These are phyloP conservation scores for Boletus vinaceobasis DNA, from an alignment of 768 basidiomycete genomes.

Conservation along the genomic window DNA sequence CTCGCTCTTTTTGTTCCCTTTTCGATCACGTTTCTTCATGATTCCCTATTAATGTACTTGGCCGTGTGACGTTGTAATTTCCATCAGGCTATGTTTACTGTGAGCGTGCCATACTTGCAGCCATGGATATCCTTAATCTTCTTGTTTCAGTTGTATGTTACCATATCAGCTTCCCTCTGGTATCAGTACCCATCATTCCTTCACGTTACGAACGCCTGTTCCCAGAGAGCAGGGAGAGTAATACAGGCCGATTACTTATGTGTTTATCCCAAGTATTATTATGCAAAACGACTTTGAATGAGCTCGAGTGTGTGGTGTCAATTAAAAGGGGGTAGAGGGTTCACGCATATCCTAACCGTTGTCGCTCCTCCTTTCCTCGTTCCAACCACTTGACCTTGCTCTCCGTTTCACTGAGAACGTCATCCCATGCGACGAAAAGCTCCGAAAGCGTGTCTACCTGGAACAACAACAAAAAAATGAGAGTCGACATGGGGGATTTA, in stretches of 20 bases:
- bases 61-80: conserved; percentile 22
- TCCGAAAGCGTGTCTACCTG: conserved; percentile 82
- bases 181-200: conserved; percentile 10
- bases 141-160: conserved; percentile 17
- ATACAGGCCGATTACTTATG: conserved; percentile 17
- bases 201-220: conserved; percentile 6
- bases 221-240: conserved; percentile 13
- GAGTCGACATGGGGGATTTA: not conserved
- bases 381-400: conserved; percentile 55
- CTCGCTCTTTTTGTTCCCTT: conserved; percentile 8
- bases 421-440: conserved; percentile 83
- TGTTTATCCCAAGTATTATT: conserved; percentile 17
- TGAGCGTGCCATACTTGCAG: conserved; percentile 7
- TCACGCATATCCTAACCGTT: conserved; percentile 57
- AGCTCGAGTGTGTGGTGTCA: not conserved
- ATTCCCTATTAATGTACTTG: conserved; percentile 18
- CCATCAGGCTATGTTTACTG: conserved; percentile 11
- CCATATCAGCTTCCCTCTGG: conserved; percentile 11
- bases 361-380: conserved; percentile 55
- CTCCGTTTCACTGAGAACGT: conserved; percentile 66
- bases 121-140: conserved; percentile 12
- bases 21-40: conserved; percentile 1
- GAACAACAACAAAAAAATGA: not conserved
- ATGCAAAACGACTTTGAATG: conserved; percentile 1
- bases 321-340: not conserved